These are phyloP conservation scores for Orbilia quercus DNA, from an alignment of 2,329 filamentous ascomycete species.

Conservation along the genomic window DNA sequence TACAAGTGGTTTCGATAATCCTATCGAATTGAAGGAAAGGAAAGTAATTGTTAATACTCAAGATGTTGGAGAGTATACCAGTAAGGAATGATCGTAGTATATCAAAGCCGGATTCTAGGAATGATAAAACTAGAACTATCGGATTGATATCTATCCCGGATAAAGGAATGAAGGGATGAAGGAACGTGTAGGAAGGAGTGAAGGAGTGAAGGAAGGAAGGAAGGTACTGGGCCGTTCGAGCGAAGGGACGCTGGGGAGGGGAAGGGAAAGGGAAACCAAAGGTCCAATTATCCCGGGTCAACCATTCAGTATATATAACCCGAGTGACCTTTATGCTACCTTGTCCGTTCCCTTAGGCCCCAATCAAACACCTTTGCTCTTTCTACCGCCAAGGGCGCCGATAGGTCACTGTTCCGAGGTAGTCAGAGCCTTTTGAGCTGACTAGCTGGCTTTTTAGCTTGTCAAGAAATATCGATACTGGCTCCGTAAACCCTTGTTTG, in stretches of 20 bases:
- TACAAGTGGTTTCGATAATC: background rate
- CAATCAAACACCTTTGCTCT: background rate
- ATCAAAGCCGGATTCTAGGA: background rate
- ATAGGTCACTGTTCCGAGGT: conserved; percentile 10
- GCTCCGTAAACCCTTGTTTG: too few species aligned
- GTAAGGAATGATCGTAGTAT: background rate
- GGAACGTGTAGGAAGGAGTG: conserved; percentile 1
- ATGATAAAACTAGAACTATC: background rate
- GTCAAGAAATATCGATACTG: too few species aligned
- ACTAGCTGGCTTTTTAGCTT: too few species aligned
- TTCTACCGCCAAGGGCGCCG: background rate
- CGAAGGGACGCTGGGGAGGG: conserved; percentile 4
- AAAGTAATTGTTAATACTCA: conserved; percentile 4
- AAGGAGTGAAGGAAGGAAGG: conserved; percentile 1
- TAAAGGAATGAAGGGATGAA: conserved; percentile 6
- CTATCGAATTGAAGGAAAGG: conserved; percentile 3
- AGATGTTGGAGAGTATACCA: background rate
- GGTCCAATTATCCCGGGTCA: background rate
- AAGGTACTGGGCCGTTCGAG: conserved; percentile 5
- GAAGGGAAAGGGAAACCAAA: conserved; percentile 7
- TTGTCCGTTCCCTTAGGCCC: background rate
- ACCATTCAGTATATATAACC: conserved; percentile 37
- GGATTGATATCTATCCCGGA: background rate
- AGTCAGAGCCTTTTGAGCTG: too few species aligned
- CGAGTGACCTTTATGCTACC: background rate